Evolutionary conservation across 1,139 yeast genomes (phyloP), one percentile per base, ranked within the genome.

Genomic region (Yarrowia galli): DNA sequence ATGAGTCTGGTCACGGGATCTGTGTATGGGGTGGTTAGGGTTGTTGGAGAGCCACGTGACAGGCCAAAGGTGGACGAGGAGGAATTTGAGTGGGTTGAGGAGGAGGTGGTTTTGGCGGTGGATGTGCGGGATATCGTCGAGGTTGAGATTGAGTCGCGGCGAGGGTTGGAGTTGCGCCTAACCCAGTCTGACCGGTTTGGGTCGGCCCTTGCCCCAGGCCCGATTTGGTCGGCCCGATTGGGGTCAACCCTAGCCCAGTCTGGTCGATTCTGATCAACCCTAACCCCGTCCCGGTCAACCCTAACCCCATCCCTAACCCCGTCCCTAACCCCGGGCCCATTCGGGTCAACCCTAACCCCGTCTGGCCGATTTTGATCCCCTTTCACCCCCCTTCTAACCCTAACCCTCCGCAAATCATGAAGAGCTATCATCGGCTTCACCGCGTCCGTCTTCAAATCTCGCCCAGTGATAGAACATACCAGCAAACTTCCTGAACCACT

Each of bases 391-490:
- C 53, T 51, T 9, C 67, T 66, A 2, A 38, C 48, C 46, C n/a
- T 18, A 22, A 38, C 6, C n/a, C 23, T 40, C 8, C 61, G 7
- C 71, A 68, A 71, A 67, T 67, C 73, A 72, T 91, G 91, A 67
- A 92, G 78, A 10, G 89, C 86, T 23, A 92, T 85, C 74, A 92
- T 85, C 3, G 97, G 96, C 74, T 91, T 97, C 73, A 89, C 96
- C 51, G 87, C 83, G 10, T 88, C 88, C 0, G 89, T 84, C 23
- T 85, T 79, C 70, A 90, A 82, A 73, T 91, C 96, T 70, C 87
- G 84, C 0, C 97, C 95, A 0, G 93, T 89, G 35, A 92, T 88
- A 0, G 97, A 96, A 72, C 92, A 86, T 1, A 96, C 96, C 13
- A 92, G 81, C 49, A 88, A 80, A 13, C 83, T 80, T 45, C 89